Conservation (phyloP, 2,329 filamentous ascomycete genomes). For the Remersonia thermophila region DNA sequence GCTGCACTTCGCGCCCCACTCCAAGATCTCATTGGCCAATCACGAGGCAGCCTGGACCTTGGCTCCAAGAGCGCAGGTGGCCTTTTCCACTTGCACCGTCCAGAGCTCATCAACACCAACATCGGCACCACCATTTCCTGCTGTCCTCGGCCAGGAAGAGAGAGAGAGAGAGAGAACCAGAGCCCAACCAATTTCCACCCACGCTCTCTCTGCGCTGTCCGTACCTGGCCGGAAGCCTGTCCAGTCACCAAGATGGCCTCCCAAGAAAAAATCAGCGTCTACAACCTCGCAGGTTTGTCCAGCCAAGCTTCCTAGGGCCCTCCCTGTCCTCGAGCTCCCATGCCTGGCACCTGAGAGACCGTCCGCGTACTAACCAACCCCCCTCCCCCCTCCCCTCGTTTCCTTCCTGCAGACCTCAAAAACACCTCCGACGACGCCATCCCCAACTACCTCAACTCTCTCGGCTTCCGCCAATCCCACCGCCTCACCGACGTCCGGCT, state of each 20-base stretch:
- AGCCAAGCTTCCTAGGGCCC: no score
- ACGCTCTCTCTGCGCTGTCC: background rate
- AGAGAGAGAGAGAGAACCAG: background rate
- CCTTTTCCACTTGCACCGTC: constrained; percentile 12
- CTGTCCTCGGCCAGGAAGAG: background rate
- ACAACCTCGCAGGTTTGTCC: constrained; percentile 53
- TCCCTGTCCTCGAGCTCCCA: no score
- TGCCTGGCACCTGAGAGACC: background rate
- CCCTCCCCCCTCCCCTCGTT: background rate
- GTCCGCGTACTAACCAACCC: background rate
- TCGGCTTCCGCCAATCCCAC: constrained; percentile 76
- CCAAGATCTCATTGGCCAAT: no score
- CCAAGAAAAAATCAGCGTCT: constrained; percentile 49
- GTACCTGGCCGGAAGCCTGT: background rate
- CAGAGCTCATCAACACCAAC: no score
- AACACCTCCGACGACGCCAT: constrained; percentile 94
- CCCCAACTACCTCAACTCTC: constrained; percentile 79
- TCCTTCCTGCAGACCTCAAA: constrained; percentile 89
- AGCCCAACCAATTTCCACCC: background rate
- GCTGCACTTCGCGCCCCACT: no score
- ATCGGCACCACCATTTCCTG: background rate
- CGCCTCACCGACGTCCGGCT: constrained; percentile 71
- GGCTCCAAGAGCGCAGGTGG: constrained; percentile 13
- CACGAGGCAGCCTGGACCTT: no score
- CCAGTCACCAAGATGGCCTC: constrained; percentile 13